Percentiles rank a stretch among this genome's conserved stretches.
Conservation (phyloP, 495 filamentous ascomycete species). For the Penicillium pancosmium region DNA sequence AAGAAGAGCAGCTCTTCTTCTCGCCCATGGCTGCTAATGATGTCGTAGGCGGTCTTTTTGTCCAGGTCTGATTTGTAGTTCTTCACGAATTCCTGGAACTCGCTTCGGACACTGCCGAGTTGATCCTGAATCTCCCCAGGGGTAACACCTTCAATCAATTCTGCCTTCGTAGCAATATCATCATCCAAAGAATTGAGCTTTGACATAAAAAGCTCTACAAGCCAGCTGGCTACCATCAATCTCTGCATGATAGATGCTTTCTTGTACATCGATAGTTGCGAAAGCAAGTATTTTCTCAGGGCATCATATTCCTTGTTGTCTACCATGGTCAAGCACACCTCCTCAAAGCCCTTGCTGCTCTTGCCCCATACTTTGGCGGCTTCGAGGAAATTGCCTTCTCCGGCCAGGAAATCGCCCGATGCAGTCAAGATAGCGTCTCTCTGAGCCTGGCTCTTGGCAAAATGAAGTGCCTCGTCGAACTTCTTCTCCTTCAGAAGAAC, state of each 20-base stretch:
- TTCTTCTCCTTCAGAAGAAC: slow-evolving; percentile 82
- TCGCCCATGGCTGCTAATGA: slow-evolving; percentile 92
- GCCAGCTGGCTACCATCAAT: slow-evolving; percentile 93
- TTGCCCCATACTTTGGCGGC: slow-evolving; percentile 89
- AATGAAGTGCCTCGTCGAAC: slow-evolving; percentile 83
- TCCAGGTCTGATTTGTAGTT: slow-evolving; percentile 87
- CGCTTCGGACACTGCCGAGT: slow-evolving; percentile 65
- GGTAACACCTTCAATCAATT: slow-evolving; percentile 71
- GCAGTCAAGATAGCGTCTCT: slow-evolving; percentile 88
- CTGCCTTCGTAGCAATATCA: slow-evolving; percentile 86
- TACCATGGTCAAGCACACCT: slow-evolving; percentile 88
- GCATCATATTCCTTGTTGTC: slow-evolving; percentile 90
- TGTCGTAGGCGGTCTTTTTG: slow-evolving; percentile 88
- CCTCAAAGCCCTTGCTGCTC: slow-evolving; percentile 95
- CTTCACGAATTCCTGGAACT: slow-evolving; percentile 86
- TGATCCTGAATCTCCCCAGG: slow-evolving; percentile 71
- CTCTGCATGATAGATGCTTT: slow-evolving; percentile 88
- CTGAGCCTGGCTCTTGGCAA: slow-evolving; percentile 71
- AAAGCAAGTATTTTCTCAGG: slow-evolving; percentile 83
- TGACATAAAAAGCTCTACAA: slow-evolving; percentile 95
- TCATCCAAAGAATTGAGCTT: slow-evolving; percentile 95
- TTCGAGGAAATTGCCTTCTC: slow-evolving; percentile 77
- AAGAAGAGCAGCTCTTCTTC: slow-evolving; percentile 92
- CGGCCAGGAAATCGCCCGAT: slow-evolving; percentile 83
- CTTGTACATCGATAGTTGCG: slow-evolving; percentile 80